phyloP scores from a whole-genome alignment of 805 yeast genomes.

The Sungouiozyma intestinalis region DNA sequence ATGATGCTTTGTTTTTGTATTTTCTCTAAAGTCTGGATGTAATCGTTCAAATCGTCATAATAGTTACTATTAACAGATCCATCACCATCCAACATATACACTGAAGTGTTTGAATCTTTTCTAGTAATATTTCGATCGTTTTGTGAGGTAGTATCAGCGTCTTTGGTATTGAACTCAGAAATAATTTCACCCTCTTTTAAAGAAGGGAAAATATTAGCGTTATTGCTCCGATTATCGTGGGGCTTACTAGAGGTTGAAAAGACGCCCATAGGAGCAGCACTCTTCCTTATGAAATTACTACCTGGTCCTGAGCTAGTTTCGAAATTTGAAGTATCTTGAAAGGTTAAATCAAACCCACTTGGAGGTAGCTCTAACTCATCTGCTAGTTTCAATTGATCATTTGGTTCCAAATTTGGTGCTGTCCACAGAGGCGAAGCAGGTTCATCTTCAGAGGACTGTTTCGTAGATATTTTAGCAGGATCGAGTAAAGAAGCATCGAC shows the following conservation, averaged over 20 bases:
- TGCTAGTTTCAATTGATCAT: slow-evolving; percentile 30
- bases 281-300: slow-evolving; percentile 1
- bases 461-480: background rate
- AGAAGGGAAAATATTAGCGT: background rate
- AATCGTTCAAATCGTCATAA: slow-evolving; percentile 12
- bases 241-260: no score
- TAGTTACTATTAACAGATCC: slow-evolving; percentile 6
- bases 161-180: background rate
- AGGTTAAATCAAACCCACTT: background rate
- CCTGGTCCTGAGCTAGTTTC: background rate
- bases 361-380: slow-evolving; percentile 5
- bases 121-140: slow-evolving; percentile 23
- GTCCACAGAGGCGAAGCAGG: slow-evolving; percentile 27
- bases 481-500: background rate
- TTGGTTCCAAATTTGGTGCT: slow-evolving; percentile 32
- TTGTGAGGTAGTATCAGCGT: slow-evolving; percentile 5
- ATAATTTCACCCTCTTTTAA: slow-evolving; percentile 1
- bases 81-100: slow-evolving; percentile 28
- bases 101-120: slow-evolving; percentile 33
- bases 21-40: slow-evolving; percentile 18
- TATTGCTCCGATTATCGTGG: background rate
- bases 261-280: no score
- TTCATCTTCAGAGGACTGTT: slow-evolving; percentile 10
- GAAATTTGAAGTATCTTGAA: background rate
- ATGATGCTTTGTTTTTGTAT: slow-evolving; percentile 43